These are phyloP conservation scores for Mortierella hygrophila DNA, from an alignment of 192 early-diverging fungal genomes.

Conservation along the genomic window DNA sequence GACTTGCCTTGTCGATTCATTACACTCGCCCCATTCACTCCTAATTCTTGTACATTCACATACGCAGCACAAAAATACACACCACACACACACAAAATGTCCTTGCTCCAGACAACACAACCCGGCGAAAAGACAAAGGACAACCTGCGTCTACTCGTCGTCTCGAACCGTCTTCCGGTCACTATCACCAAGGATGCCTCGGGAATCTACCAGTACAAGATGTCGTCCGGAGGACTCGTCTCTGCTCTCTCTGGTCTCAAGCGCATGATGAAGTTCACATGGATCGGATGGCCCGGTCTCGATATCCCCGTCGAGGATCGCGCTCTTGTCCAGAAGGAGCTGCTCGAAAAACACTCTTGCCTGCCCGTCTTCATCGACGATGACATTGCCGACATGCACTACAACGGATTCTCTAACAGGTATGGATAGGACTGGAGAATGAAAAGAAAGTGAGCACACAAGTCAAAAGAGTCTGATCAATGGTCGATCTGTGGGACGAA, in stretches of 20 bases:
- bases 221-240: constrained; percentile 96
- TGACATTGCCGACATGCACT: constrained; percentile 94
- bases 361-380: constrained; percentile 96
- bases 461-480: background rate
- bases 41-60: too few species aligned
- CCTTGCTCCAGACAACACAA: constrained; percentile 4
- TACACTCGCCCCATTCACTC: constrained; percentile 5
- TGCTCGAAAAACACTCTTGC: constrained; percentile 87
- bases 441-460: background rate
- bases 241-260: constrained; percentile 94
- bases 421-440: constrained; percentile 8
- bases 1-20: background rate
- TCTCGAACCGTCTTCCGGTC: constrained; percentile 97
- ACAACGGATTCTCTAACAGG: constrained; percentile 98
- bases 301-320: constrained; percentile 88
- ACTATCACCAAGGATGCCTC: constrained; percentile 80
- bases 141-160: constrained; percentile 82
- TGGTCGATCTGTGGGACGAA: background rate
- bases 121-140: background rate
- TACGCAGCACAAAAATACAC: background rate
- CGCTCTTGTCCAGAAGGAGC: constrained; percentile 70
- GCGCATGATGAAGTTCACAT: constrained; percentile 95
- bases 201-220: constrained; percentile 72
- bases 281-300: constrained; percentile 99
- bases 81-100: background rate